A percentile compares a stretch with the other conserved stretches of the same genome.
Evolutionary conservation across 139 green algal genomes (phyloP).

Genomic region (Chlamydomonas sp.): DNA sequence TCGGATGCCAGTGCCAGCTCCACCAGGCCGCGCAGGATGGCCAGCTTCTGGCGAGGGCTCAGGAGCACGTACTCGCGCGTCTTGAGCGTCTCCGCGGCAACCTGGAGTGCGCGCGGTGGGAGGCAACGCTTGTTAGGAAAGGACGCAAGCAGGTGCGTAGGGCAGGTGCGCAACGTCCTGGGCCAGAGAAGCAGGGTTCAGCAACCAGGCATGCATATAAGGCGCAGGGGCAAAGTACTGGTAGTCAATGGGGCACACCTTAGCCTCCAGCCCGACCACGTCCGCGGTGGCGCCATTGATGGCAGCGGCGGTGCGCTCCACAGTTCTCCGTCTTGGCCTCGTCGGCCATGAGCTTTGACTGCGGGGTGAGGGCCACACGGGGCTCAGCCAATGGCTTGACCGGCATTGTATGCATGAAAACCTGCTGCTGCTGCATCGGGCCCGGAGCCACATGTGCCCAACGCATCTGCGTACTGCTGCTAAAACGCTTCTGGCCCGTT

Average conservation of each 20-base stretch:
- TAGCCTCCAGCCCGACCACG: conserved; percentile 10
- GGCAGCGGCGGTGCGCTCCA: conserved; percentile 44
- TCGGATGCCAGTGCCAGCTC: conserved; percentile 72
- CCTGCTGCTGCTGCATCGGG: background rate
- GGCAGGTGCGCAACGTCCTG: too few relatives aligned
- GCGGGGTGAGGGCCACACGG: background rate
- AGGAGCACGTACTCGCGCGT: conserved; percentile 74
- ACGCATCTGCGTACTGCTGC: background rate
- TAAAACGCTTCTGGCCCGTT: background rate
- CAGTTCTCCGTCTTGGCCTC: conserved; percentile 53
- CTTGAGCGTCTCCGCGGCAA: conserved; percentile 41
- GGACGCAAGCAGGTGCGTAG: too few relatives aligned
- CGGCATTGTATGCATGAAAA: background rate
- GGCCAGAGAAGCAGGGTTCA: too few relatives aligned
- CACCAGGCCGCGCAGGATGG: conserved; percentile 70
- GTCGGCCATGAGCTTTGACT: conserved; percentile 40
- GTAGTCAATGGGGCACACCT: conserved; percentile 1
- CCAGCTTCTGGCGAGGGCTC: conserved; percentile 55
- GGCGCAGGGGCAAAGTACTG: background rate
- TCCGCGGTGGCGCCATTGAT: conserved; percentile 23
- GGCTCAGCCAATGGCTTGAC: background rate
- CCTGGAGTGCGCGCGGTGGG: conserved; percentile 29
- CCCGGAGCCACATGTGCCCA: background rate
- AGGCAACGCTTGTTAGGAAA: too few relatives aligned
- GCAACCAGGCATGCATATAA: too few relatives aligned